Percentiles rank a stretch among this genome's conserved stretches.
These are phyloP conservation scores for Sphagnurus paluster DNA, from an alignment of 1,284 basidiomycete genomes.

Conservation along the genomic window DNA sequence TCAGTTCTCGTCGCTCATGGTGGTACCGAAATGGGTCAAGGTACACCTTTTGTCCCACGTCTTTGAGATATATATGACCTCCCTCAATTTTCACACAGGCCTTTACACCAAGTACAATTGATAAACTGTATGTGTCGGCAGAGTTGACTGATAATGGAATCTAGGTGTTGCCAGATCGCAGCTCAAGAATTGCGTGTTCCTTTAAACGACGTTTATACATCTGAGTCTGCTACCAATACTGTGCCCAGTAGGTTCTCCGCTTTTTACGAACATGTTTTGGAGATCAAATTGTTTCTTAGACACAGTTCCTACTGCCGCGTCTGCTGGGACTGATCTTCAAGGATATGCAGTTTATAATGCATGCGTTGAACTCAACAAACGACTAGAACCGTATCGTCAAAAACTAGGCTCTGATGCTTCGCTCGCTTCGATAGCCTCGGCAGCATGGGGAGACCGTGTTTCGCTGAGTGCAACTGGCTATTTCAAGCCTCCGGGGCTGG, in stretches of 20 bases:
- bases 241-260: conserved; percentile 11
- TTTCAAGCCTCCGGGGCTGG: conserved; percentile 12
- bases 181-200: conserved; percentile 16
- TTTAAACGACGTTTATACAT: conserved; percentile 14
- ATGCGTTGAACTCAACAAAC: conserved; percentile 16
- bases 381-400: conserved; percentile 15
- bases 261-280: not conserved
- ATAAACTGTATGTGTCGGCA: not conserved
- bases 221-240: conserved; percentile 15
- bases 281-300: not conserved
- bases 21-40: conserved; percentile 20
- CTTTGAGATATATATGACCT: not conserved
- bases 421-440: conserved; percentile 10
- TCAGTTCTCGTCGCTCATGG: conserved; percentile 18
- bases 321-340: conserved; percentile 16
- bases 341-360: conserved; percentile 18
- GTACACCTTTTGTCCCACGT: conserved; percentile 4
- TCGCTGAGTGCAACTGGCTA: conserved; percentile 17
- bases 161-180: conserved; percentile 17
- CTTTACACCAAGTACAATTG: conserved; percentile 15
- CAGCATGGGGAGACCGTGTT: conserved; percentile 15
- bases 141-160: not conserved
- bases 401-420: conserved; percentile 12
- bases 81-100: conserved; percentile 1
- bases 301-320: conserved; percentile 12